phyloP scores from a whole-genome alignment of 345 rosid species.

The Linum tenue region DNA sequence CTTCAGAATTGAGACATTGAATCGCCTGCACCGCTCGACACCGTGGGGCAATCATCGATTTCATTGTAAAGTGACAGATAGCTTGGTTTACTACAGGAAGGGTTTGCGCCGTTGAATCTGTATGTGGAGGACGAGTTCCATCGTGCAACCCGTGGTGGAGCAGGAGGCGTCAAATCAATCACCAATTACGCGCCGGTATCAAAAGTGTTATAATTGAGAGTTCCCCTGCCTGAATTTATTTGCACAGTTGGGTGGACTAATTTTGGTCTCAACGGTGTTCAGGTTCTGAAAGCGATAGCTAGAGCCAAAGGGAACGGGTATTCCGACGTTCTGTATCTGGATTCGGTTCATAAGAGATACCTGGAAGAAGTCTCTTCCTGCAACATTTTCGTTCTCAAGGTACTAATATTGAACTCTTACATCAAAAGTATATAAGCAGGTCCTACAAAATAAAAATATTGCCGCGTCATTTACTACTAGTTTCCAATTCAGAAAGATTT shows the following conservation, averaged over 20 bases:
- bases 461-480: no score
- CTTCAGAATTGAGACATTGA: not conserved
- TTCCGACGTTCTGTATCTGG: constrained; percentile 3
- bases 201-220: not conserved
- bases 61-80: not conserved
- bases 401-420: not conserved
- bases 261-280: no score
- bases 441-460: no score
- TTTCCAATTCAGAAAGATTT: no score
- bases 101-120: constrained; percentile 20
- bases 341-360: not conserved
- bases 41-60: no score
- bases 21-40: no score
- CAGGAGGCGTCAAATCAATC: constrained; percentile 32
- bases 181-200: constrained; percentile 23
- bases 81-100: constrained; percentile 12
- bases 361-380: constrained; percentile 1
- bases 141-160: constrained; percentile 29
- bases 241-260: not conserved
- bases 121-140: constrained; percentile 27
- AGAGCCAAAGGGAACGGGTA: not conserved
- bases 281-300: not conserved
- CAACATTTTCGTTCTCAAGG: not conserved
- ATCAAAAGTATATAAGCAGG: no score
- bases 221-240: not conserved